These are phyloP conservation scores for Cucurbita moschata DNA, from an alignment of 306 rosid species.

Conservation along the genomic window DNA sequence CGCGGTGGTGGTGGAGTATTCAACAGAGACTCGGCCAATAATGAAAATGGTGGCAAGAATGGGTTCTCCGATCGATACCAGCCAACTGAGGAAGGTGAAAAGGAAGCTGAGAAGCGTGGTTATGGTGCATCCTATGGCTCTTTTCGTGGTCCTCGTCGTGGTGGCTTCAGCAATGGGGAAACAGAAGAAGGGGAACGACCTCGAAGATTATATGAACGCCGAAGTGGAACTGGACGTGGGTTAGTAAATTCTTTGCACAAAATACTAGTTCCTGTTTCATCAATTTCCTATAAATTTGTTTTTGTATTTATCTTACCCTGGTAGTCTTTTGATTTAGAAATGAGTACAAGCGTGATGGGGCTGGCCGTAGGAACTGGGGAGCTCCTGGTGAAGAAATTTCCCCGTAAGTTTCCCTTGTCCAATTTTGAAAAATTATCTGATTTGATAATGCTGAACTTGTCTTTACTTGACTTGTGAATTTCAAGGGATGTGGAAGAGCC, in stretches of 20 bases:
- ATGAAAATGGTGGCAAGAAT: slow-evolving; percentile 19
- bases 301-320: background rate
- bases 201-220: slow-evolving; percentile 35
- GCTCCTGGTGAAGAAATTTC: slow-evolving; percentile 30
- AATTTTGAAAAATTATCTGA: background rate
- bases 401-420: slow-evolving; percentile 21
- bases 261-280: background rate
- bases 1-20: slow-evolving; percentile 40
- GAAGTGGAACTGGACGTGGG: slow-evolving; percentile 61
- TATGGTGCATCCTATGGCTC: slow-evolving; percentile 37
- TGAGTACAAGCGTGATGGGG: slow-evolving; percentile 49
- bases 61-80: slow-evolving; percentile 35
- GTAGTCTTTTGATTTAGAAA: slow-evolving; percentile 8
- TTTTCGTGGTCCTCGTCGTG: slow-evolving; percentile 42
- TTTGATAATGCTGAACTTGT: background rate
- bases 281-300: background rate
- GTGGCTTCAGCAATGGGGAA: slow-evolving; percentile 39
- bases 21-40: slow-evolving; percentile 22
- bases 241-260: slow-evolving; percentile 4
- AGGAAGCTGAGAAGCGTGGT: slow-evolving; percentile 37
- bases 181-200: slow-evolving; percentile 41
- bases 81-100: slow-evolving; percentile 29
- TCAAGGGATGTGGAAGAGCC: slow-evolving; percentile 53
- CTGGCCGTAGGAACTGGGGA: slow-evolving; percentile 63
- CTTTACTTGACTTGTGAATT: background rate